Conservation (phyloP, 768 basidiomycete species). For the Dioszegia aurantiaca region DNA sequence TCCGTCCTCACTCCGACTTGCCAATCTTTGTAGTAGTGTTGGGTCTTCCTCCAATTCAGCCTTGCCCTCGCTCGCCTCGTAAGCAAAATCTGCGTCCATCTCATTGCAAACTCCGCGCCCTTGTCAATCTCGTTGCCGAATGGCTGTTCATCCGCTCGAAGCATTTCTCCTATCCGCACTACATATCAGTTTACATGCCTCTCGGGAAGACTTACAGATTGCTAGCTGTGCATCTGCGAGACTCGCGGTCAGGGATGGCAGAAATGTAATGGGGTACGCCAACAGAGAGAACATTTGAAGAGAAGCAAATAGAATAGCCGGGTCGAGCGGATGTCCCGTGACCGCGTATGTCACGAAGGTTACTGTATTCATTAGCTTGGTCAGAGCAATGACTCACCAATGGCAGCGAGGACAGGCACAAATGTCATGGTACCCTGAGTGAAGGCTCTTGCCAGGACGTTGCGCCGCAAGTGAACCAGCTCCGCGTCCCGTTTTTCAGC, state of each 20-base stretch:
- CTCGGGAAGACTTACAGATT: constrained; percentile 14
- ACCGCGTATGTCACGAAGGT: constrained; percentile 65
- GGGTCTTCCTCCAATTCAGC: not conserved
- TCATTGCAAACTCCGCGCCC: constrained; percentile 55
- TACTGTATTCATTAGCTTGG: constrained; percentile 19
- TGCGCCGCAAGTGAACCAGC: constrained; percentile 13
- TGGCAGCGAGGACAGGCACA: constrained; percentile 59
- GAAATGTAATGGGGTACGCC: constrained; percentile 32
- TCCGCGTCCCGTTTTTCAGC: constrained; percentile 13
- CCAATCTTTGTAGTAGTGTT: not conserved
- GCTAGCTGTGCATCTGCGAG: constrained; percentile 22
- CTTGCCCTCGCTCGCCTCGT: constrained; percentile 21
- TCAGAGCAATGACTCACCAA: constrained; percentile 39
- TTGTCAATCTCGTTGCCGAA: constrained; percentile 51
- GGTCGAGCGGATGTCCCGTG: constrained; percentile 59
- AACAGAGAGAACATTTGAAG: constrained; percentile 61
- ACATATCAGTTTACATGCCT: not conserved
- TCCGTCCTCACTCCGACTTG: not conserved
- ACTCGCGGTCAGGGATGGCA: constrained; percentile 34
- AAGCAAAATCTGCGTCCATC: constrained; percentile 51
- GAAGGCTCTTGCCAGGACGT: constrained; percentile 12
- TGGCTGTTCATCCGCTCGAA: constrained; percentile 17
- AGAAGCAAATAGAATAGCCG: constrained; percentile 61
- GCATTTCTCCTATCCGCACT: constrained; percentile 18
- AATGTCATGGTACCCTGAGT: constrained; percentile 48